Conservation (phyloP, 2,329 filamentous ascomycete genomes). For the Verticillium alfalfae region DNA sequence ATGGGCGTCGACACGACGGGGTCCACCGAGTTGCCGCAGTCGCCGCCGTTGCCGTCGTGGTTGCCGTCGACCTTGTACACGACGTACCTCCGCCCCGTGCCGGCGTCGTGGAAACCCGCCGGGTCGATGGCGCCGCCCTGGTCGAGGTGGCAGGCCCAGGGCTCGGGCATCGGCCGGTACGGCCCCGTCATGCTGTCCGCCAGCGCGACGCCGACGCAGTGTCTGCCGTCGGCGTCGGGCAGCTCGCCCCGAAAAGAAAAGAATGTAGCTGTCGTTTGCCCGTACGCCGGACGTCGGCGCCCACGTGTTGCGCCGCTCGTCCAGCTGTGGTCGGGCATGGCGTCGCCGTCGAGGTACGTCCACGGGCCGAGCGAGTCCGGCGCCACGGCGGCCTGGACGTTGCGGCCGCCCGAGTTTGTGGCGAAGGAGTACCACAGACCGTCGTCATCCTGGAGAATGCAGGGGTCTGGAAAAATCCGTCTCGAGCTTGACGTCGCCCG, state of each 20-base stretch:
- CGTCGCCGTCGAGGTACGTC: constrained; percentile 43
- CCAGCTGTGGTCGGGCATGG: constrained; percentile 50
- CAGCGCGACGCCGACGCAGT: constrained; percentile 55
- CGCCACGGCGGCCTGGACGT: constrained; percentile 50
- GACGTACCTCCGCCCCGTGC: constrained; percentile 48
- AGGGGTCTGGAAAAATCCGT: constrained; percentile 52
- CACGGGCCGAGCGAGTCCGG: constrained; percentile 40
- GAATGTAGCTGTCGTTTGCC: constrained; percentile 46
- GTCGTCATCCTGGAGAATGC: constrained; percentile 39
- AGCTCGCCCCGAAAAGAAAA: constrained; percentile 54
- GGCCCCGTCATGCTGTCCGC: constrained; percentile 41
- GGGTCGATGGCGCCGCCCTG: constrained; percentile 60
- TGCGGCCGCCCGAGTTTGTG: constrained; percentile 41
- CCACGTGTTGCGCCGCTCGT: constrained; percentile 49
- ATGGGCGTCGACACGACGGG: constrained; percentile 44
- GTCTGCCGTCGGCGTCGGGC: constrained; percentile 28
- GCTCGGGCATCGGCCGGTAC: constrained; percentile 38
- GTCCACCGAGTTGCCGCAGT: constrained; percentile 37
- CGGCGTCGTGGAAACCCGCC: constrained; percentile 50
- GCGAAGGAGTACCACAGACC: constrained; percentile 54
- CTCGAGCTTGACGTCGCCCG: constrained; percentile 15
- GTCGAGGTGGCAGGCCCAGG: constrained; percentile 46
- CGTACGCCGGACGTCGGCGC: constrained; percentile 51
- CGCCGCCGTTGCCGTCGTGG: constrained; percentile 34
- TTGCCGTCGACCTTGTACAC: constrained; percentile 65